Percentiles rank a stretch among this genome's conserved stretches.
phyloP scores from a whole-genome alignment of 352 stramenopile species.

The Sclerospora graminicola region DNA sequence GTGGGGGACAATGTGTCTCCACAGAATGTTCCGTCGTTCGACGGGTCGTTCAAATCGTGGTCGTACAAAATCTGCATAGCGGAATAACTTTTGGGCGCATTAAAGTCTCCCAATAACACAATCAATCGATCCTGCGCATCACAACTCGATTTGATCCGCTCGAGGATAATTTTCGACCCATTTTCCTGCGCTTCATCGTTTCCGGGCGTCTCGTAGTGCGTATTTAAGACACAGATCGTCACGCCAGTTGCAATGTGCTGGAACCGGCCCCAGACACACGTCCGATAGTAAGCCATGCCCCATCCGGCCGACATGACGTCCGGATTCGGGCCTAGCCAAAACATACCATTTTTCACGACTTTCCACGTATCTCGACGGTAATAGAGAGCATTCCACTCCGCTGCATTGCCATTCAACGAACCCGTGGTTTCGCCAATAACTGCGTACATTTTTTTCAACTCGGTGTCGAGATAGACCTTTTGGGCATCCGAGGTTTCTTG shows the following conservation, averaged over 20 bases:
- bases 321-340: conserved; percentile 57
- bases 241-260: conserved; percentile 46
- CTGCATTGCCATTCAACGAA: conserved; percentile 46
- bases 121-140: conserved; percentile 45
- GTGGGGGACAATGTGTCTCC: conserved; percentile 46
- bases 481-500: conserved; percentile 76
- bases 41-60: conserved; percentile 38
- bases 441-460: conserved; percentile 44
- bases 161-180: conserved; percentile 53
- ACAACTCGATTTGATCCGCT: conserved; percentile 37
- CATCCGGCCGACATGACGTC: conserved; percentile 40
- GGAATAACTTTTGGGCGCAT: conserved; percentile 51
- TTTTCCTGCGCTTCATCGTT: conserved; percentile 63
- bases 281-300: conserved; percentile 67
- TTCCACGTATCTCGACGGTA: conserved; percentile 53
- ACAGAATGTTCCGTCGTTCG: conserved; percentile 49
- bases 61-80: conserved; percentile 50
- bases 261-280: conserved; percentile 61
- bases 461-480: conserved; percentile 42
- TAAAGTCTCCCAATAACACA: conserved; percentile 63
- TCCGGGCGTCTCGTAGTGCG: conserved; percentile 73
- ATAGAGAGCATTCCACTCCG: conserved; percentile 54
- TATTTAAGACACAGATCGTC: conserved; percentile 69
- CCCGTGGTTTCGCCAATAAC: conserved; percentile 47
- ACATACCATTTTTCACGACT: conserved; percentile 45